A percentile compares a stretch with the other conserved stretches of the same genome.
These are phyloP conservation scores for Spathaspora hagerdaliae DNA, from an alignment of 805 yeast species.

Conservation along the genomic window DNA sequence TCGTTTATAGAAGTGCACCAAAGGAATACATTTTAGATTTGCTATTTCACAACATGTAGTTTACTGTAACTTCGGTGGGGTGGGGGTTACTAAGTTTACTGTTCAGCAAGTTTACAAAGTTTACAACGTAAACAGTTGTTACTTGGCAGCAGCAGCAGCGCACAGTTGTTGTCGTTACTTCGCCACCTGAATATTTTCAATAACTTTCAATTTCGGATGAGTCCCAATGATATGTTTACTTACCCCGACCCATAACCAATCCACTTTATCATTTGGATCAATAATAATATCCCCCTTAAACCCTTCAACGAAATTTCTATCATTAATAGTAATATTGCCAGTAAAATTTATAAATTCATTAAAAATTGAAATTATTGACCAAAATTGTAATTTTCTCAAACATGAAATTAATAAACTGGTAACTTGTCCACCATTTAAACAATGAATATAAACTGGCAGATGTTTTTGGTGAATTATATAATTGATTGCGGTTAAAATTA, in stretches of 20 bases:
- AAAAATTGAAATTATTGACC: constrained; percentile 86
- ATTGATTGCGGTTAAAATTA: constrained; percentile 58
- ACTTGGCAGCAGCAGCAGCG: too few relatives aligned
- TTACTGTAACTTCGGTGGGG: too few relatives aligned
- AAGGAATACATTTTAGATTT: background rate
- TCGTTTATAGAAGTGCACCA: too few relatives aligned
- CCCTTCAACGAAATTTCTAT: constrained; percentile 77
- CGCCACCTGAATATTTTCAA: background rate
- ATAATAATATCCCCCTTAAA: constrained; percentile 63
- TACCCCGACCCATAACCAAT: constrained; percentile 67
- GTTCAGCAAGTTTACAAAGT: too few relatives aligned
- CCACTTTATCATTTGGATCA: constrained; percentile 40
- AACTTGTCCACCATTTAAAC: constrained; percentile 85
- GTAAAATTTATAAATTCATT: constrained; percentile 80
- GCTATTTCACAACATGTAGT: too few relatives aligned
- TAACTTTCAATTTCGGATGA: constrained; percentile 48
- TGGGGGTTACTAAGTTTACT: too few relatives aligned
- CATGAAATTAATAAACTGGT: constrained; percentile 85
- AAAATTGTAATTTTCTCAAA: constrained; percentile 71
- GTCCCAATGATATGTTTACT: constrained; percentile 52
- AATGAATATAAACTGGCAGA: constrained; percentile 79
- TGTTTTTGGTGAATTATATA: constrained; percentile 53
- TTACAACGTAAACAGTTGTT: too few relatives aligned
- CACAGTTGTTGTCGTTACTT: too few relatives aligned
- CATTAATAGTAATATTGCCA: constrained; percentile 75